A percentile compares a stretch with the other conserved stretches of the same genome.
phyloP scores from a whole-genome alignment of 2,329 filamentous ascomycete species.

The Beauveria medogensis region DNA sequence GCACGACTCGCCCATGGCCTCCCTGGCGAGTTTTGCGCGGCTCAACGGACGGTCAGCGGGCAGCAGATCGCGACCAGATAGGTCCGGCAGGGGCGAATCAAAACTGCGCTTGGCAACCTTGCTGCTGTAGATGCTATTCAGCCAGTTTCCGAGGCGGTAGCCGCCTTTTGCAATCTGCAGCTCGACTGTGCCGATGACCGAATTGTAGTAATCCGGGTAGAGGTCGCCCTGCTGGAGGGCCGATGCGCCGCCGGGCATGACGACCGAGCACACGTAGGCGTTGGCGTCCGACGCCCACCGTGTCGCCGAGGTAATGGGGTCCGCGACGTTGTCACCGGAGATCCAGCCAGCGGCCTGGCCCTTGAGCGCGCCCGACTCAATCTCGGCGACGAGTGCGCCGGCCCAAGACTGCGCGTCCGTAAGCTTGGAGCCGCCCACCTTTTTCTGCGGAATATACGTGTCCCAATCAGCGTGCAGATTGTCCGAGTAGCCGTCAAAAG shows the following conservation, averaged over 20 bases:
- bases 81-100: slow-evolving; percentile 14
- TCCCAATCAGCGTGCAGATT: slow-evolving; percentile 59
- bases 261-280: slow-evolving; percentile 34
- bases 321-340: slow-evolving; percentile 24
- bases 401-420: slow-evolving; percentile 32
- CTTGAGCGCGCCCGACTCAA: slow-evolving; percentile 30
- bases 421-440: slow-evolving; percentile 28
- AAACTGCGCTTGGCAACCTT: slow-evolving; percentile 16
- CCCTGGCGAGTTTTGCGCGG: slow-evolving; percentile 20
- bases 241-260: slow-evolving; percentile 29
- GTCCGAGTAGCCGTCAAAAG: slow-evolving; percentile 33
- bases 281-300: slow-evolving; percentile 35
- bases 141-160: slow-evolving; percentile 26
- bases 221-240: slow-evolving; percentile 32
- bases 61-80: slow-evolving; percentile 19
- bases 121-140: slow-evolving; percentile 19
- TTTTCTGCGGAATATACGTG: slow-evolving; percentile 44
- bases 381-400: slow-evolving; percentile 23
- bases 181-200: slow-evolving; percentile 30
- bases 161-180: slow-evolving; percentile 38
- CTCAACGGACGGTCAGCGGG: slow-evolving; percentile 18
- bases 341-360: slow-evolving; percentile 28
- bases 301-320: slow-evolving; percentile 25
- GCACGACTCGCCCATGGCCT: slow-evolving; percentile 17
- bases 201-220: slow-evolving; percentile 30